These are phyloP conservation scores for Kwoniella mangroviensis DNA, from an alignment of 768 basidiomycete genomes.

Conservation along the genomic window DNA sequence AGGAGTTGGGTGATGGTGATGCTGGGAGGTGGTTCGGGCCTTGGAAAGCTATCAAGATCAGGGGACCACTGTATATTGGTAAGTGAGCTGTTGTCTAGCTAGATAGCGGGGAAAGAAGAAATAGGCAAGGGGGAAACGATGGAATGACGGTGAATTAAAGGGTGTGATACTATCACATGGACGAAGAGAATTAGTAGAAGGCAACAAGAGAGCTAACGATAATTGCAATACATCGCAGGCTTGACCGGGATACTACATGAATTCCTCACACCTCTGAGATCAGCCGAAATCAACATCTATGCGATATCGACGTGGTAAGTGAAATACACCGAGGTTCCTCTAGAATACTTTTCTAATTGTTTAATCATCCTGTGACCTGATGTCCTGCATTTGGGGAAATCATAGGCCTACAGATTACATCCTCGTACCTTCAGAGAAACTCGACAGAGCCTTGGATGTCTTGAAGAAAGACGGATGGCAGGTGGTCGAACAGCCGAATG, in stretches of 20 bases:
- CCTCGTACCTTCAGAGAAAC: constrained; percentile 22
- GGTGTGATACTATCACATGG: too few species aligned
- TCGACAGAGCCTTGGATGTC: constrained; percentile 10
- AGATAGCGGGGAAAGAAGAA: background rate
- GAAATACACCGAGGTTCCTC: background rate
- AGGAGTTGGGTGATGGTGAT: constrained; percentile 32
- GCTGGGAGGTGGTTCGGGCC: constrained; percentile 28
- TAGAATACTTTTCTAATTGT: too few species aligned
- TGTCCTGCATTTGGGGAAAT: background rate
- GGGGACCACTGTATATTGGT: constrained; percentile 29
- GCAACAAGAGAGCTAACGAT: too few species aligned
- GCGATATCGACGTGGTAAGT: constrained; percentile 30
- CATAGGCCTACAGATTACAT: constrained; percentile 28
- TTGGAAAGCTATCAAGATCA: constrained; percentile 26
- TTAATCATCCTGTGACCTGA: background rate
- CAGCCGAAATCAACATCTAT: constrained; percentile 25
- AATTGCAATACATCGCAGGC: background rate
- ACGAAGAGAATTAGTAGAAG: too few species aligned
- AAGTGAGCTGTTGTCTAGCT: constrained; percentile 1
- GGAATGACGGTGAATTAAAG: too few species aligned
- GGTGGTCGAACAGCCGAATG: constrained; percentile 3
- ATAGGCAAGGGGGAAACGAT: too few species aligned
- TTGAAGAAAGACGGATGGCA: constrained; percentile 24
- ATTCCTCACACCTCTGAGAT: constrained; percentile 18
- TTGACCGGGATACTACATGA: constrained; percentile 28